These are phyloP conservation scores for Colletotrichum tofieldiae DNA, from an alignment of 2,329 filamentous ascomycete species.

Conservation along the genomic window DNA sequence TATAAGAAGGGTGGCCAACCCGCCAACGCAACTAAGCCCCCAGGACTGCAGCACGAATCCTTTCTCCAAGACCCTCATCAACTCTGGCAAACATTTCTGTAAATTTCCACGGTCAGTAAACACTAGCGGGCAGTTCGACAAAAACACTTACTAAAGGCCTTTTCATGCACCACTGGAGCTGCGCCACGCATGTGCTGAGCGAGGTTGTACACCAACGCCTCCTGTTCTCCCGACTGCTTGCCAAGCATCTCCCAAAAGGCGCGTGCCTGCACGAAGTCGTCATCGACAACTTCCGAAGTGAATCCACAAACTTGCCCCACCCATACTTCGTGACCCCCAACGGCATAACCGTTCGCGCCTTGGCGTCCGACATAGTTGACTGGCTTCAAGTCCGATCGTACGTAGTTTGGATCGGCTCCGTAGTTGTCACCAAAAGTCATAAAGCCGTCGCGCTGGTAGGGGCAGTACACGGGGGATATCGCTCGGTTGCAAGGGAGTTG, in stretches of 20 bases:
- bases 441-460: conserved; percentile 58
- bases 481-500: conserved; percentile 69
- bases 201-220: conserved; percentile 18
- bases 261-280: conserved; percentile 22
- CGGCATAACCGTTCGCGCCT: conserved; percentile 12
- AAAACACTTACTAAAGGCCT: conserved; percentile 26
- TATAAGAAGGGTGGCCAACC: background rate
- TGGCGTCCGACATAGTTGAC: conserved; percentile 43
- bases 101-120: background rate
- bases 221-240: conserved; percentile 18
- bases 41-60: background rate
- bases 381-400: conserved; percentile 50
- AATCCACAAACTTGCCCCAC: conserved; percentile 25
- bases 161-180: conserved; percentile 17
- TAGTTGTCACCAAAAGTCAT: conserved; percentile 60
- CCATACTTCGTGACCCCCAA: conserved; percentile 29
- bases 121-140: too few species aligned
- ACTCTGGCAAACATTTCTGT: background rate
- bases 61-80: background rate
- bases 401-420: conserved; percentile 61
- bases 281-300: conserved; percentile 29
- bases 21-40: background rate
- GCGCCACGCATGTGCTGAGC: conserved; percentile 12
- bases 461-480: conserved; percentile 50
- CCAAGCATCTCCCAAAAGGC: conserved; percentile 19